phyloP scores from a whole-genome alignment of 1,284 basidiomycete species.

The Apiotrichum laibachii region DNA sequence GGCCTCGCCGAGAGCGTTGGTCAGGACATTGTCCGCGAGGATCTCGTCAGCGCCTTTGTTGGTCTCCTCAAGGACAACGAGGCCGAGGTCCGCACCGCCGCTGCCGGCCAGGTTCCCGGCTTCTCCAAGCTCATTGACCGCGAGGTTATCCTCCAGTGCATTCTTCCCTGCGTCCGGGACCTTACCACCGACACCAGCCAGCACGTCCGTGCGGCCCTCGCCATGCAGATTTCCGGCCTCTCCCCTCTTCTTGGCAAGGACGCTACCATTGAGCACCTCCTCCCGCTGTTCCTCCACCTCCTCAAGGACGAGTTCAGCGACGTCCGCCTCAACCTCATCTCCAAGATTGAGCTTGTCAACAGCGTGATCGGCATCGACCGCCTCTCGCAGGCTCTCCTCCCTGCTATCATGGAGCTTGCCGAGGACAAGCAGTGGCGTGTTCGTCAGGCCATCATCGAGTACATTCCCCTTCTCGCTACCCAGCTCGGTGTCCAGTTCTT shows the following conservation, averaged over 20 bases:
- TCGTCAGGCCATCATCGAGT: conserved; percentile 99
- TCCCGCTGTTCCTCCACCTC: conserved; percentile 92
- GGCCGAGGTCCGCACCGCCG: conserved; percentile 96
- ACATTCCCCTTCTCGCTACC: conserved; percentile 92
- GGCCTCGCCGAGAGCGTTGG: conserved; percentile 88
- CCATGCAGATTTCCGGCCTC: conserved; percentile 95
- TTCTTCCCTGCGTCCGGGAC: conserved; percentile 96
- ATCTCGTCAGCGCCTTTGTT: conserved; percentile 89
- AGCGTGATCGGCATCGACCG: conserved; percentile 96
- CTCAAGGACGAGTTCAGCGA: conserved; percentile 99
- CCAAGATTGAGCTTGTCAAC: conserved; percentile 96
- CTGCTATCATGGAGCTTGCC: conserved; percentile 95
- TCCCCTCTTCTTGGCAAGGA: conserved; percentile 93
- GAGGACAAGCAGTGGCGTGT: conserved; percentile 99
- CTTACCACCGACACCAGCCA: conserved; percentile 91
- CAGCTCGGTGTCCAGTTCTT: conserved; percentile 97
- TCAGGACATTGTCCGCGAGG: conserved; percentile 85
- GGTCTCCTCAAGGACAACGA: conserved; percentile 96
- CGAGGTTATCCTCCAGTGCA: conserved; percentile 86
- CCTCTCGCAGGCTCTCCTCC: conserved; percentile 90
- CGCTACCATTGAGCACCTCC: conserved; percentile 92
- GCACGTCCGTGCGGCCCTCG: conserved; percentile 94
- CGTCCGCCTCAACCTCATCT: conserved; percentile 96
- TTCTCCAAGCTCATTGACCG: conserved; percentile 93
- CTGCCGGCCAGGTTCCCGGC: conserved; percentile 93